Evolutionary conservation across 371 early-diverging fungal genomes (phyloP), one percentile per base, ranked within the genome.

Genomic region (Batkoa obscura): DNA sequence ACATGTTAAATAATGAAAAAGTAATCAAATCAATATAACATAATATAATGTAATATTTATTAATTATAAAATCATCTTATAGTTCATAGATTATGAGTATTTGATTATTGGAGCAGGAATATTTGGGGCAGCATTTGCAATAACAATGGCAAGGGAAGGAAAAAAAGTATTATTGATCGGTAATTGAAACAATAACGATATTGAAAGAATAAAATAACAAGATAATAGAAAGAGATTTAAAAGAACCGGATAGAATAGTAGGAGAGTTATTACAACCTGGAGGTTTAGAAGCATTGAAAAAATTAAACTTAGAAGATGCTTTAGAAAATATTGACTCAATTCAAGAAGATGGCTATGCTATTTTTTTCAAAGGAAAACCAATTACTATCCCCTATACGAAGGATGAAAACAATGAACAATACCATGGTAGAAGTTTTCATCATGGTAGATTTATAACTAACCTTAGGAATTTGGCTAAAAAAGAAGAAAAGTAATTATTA

Each of bases 261-360:
- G 96, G 96, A 37, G 96, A 95, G 65, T 69, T 94, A 48, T 70
- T 95, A 71, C 94, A 94, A 64, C 96, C 96, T 1, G 88, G 93
- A 35, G 94, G 96, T 53, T 74, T 83, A 53, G 68, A 79, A 57
- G 90, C 90, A 23, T 69, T 95, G 50, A 70, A 75, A 55, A 58
- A 69, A 50, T 70, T 94, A 4, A 91, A 89, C 1, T 68, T 94
- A 36, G 72, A 71, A 62, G 73, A 84, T 34, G 82, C 83, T 64
- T 50, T 90, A 54, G 76, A 88, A 48, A 83, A 73, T 31, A 94
- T 96, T 53, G 90, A 88, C 67, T 87, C 84, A 38, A 84, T 94
- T 55, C 75, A 75, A 0, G 82, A 80, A 46, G 69, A 83, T 59
- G 97, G 97, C 34, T 96, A 96, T 65, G 81, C 75, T 43, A 80